Base-by-base conservation (phyloP, 169 alveolate species). In the Neospora caninum region DNA sequence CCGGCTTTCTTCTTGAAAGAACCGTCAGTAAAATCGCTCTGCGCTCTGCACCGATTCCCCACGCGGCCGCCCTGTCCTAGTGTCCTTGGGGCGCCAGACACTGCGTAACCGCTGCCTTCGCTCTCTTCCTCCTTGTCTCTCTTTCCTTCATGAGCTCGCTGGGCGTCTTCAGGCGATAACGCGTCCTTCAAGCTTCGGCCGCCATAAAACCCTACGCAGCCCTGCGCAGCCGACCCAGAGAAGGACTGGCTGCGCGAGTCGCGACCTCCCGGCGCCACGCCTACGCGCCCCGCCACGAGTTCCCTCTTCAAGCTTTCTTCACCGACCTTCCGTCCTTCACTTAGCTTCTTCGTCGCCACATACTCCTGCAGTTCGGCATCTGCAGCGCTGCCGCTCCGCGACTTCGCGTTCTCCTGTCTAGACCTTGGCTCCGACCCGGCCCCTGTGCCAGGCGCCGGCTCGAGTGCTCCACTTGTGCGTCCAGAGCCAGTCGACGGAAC, bases 21-120 rank as follows among this genome's bases (percentile, higher is more conserved):
- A 45, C 41, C 45, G 4, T 78, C 87, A 16, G 87, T 78, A 45
- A 78, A 78, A 34, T 78, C 87, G 31, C 87, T 78, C 45, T 78
- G 87, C 41, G 87, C 87, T 39, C 87, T 22, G 45, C 41, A 34
- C n/a, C 87, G 87, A 39, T 78, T 78, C n/a, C 87, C 87, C 87
- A 78, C 45, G 42, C 87, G 87, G 7, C 87, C 87, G 31, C 87
- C 78, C 78, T 64, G 78, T 64, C 78, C 78, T 27, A 64, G 34
- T 7, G 78, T 20, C 78, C 78, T 16, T 64, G 34, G 34, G 7
- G 78, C 87, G 25, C 87, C n/a, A 25, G 45, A 0, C 41, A 31
- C 43, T 22, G 53, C 31, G 43, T 31, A 31, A 34, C 87, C 87
- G 27, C 31, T 34, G 27, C 20, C 53, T 22, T 22, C 87, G 43